phyloP scores from a whole-genome alignment of 1,284 basidiomycete species.

The Singerocomus inundabilis region DNA sequence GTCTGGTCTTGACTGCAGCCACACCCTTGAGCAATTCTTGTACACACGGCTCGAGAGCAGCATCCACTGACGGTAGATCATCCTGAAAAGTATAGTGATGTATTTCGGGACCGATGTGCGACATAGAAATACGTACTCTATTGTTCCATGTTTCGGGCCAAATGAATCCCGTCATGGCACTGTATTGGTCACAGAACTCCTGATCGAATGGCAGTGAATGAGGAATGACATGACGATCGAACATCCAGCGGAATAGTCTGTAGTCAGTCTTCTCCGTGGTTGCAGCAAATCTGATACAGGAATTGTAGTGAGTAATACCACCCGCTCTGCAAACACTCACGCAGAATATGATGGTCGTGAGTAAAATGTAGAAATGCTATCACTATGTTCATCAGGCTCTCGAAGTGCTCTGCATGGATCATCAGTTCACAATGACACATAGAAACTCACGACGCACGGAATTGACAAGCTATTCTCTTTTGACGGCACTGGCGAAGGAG shows the following conservation, averaged over 20 bases:
- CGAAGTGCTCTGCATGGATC: background rate
- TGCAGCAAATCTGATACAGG: too few species aligned
- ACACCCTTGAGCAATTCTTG: constrained; percentile 5
- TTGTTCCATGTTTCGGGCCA: background rate
- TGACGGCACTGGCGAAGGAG: background rate
- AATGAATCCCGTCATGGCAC: background rate
- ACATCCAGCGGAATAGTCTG: too few species aligned
- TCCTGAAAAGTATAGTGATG: background rate
- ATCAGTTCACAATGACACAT: too few species aligned
- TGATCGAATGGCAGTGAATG: background rate
- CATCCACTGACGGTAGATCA: constrained; percentile 8
- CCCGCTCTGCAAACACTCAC: too few species aligned
- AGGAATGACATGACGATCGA: too few species aligned
- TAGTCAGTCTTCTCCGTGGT: too few species aligned
- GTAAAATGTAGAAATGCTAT: background rate
- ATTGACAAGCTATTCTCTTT: background rate
- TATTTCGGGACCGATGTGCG: too few species aligned
- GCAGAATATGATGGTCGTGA: too few species aligned
- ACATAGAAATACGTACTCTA: background rate
- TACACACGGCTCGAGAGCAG: constrained; percentile 4
- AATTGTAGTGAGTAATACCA: too few species aligned
- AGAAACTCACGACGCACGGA: background rate
- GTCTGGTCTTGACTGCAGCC: background rate
- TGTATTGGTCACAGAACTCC: background rate
- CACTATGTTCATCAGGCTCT: background rate